Percentiles rank a stretch among this genome's conserved stretches.
Evolutionary conservation across 371 early-diverging fungal genomes (phyloP).

Genomic region (Mucor racemosus): DNA sequence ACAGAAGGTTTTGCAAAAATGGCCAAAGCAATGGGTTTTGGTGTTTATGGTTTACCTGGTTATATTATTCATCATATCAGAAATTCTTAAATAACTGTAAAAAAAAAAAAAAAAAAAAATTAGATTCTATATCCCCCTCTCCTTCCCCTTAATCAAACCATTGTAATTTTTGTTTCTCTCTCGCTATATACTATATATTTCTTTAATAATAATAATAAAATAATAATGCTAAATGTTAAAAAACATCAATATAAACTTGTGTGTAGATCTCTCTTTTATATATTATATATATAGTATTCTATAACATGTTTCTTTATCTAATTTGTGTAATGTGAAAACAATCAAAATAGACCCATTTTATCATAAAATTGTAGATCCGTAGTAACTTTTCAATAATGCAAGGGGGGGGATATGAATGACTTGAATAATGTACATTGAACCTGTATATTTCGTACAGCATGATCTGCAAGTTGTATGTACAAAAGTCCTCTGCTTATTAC

Average conservation of each 20-base stretch:
- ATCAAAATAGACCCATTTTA: not conserved
- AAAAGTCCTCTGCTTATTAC: not conserved
- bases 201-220: not conserved
- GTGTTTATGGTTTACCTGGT: slow-evolving; percentile 49
- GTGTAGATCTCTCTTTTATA: not conserved
- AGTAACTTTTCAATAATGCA: not conserved
- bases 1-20: slow-evolving; percentile 79
- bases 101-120: not conserved
- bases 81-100: slow-evolving; percentile 15
- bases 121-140: not conserved
- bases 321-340: slow-evolving; percentile 2
- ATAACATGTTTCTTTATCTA: not conserved
- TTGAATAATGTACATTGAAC: not conserved
- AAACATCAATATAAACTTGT: not conserved
- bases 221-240: not conserved
- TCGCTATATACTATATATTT: slow-evolving; percentile 5
- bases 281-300: not conserved
- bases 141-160: not conserved
- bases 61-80: slow-evolving; percentile 44
- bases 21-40: slow-evolving; percentile 60
- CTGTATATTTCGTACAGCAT: not conserved
- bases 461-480: not conserved
- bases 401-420: slow-evolving; percentile 2
- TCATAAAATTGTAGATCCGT: not conserved
- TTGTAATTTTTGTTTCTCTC: slow-evolving; percentile 3